Percentiles rank a stretch among this genome's conserved stretches.
These are phyloP conservation scores for Wickerhamiella shivajii DNA, from an alignment of 805 yeast genomes.

Conservation along the genomic window DNA sequence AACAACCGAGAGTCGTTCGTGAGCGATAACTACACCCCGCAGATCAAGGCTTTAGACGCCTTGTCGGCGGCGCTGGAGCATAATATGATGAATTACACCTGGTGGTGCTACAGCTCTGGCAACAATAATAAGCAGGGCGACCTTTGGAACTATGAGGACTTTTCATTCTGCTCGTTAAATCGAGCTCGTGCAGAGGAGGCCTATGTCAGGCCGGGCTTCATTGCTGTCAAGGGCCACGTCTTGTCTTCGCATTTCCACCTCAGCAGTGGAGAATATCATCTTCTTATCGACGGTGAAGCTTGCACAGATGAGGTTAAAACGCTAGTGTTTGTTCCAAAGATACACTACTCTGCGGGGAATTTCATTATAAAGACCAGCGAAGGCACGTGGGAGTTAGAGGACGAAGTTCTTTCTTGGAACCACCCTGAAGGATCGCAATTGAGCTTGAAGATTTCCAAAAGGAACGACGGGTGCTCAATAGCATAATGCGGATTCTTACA, in stretches of 20 bases:
- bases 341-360: constrained; percentile 47
- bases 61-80: constrained; percentile 63
- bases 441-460: too few species aligned
- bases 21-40: constrained; percentile 49
- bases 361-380: constrained; percentile 43
- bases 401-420: constrained; percentile 56
- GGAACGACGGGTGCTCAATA: too few species aligned
- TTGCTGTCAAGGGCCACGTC: constrained; percentile 25
- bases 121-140: constrained; percentile 79
- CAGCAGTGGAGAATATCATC: constrained; percentile 10
- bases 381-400: constrained; percentile 34
- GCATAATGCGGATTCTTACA: too few species aligned
- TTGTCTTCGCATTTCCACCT: constrained; percentile 13
- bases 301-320: constrained; percentile 24
- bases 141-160: constrained; percentile 82
- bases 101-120: constrained; percentile 65
- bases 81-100: constrained; percentile 52
- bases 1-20: constrained; percentile 55
- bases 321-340: constrained; percentile 48
- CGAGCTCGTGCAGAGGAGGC: constrained; percentile 61
- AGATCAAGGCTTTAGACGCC: constrained; percentile 71
- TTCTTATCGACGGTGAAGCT: constrained; percentile 10
- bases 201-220: constrained; percentile 54
- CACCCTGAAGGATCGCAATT: too few species aligned
- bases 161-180: constrained; percentile 52